These are phyloP conservation scores for Cucumis melo DNA, from an alignment of 306 rosid genomes.

Conservation along the genomic window DNA sequence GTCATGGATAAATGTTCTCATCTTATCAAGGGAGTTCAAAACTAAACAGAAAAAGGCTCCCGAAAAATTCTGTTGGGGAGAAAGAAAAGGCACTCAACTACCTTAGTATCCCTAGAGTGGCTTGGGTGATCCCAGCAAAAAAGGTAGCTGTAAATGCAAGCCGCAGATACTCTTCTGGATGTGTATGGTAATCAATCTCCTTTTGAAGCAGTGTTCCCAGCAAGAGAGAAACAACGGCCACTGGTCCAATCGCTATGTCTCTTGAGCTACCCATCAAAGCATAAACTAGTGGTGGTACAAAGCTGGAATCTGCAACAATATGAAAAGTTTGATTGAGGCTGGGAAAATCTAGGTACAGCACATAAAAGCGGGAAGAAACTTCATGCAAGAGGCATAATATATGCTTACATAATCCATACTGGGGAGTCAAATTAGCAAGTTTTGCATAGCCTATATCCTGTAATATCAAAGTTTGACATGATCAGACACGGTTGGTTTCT, in stretches of 20 bases:
- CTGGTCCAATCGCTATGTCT: conserved; percentile 94
- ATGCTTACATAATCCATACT: conserved; percentile 78
- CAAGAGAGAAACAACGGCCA: conserved; percentile 90
- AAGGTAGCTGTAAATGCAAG: conserved; percentile 97
- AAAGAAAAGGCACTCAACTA: conserved; percentile 5
- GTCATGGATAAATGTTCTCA: not conserved
- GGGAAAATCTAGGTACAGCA: conserved; percentile 1
- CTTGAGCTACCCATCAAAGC: conserved; percentile 96
- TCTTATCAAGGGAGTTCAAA: not conserved
- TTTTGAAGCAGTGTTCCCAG: conserved; percentile 65
- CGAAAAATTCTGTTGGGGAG: not conserved
- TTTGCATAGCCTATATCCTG: conserved; percentile 89
- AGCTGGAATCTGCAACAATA: conserved; percentile 62
- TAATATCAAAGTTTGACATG: conserved; percentile 9
- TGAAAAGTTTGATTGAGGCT: not conserved
- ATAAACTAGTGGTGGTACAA: conserved; percentile 88
- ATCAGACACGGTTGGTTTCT: conserved; percentile 7
- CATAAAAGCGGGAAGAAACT: conserved; percentile 3
- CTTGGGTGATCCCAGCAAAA: conserved; percentile 91
- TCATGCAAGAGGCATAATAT: not conserved
- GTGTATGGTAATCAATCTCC: conserved; percentile 37
- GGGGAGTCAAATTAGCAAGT: conserved; percentile 81
- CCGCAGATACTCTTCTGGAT: conserved; percentile 43
- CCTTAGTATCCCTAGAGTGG: conserved; percentile 79
- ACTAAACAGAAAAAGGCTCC: not conserved